A percentile compares a stretch with the other conserved stretches of the same genome.
These are phyloP conservation scores for Nigrospora oryzae DNA, from an alignment of 2,329 filamentous ascomycete species.

Conservation along the genomic window DNA sequence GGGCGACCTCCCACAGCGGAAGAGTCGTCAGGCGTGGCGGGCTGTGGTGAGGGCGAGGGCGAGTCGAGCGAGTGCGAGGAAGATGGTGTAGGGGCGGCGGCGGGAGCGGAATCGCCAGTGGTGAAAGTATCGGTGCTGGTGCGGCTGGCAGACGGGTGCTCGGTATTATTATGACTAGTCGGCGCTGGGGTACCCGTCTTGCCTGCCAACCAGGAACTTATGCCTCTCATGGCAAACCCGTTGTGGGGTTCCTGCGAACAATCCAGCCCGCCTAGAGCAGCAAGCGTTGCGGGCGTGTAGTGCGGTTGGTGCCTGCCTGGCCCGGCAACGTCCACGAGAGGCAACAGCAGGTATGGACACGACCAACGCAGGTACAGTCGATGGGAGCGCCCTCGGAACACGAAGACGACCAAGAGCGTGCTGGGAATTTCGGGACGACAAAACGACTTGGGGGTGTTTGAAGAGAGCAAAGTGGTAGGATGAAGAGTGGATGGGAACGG, in stretches of 20 bases:
- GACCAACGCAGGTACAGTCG: too few relatives aligned
- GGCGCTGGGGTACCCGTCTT: conserved; percentile 8
- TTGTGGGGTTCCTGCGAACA: conserved; percentile 2
- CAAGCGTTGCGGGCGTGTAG: too few relatives aligned
- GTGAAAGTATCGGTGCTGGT: conserved; percentile 6
- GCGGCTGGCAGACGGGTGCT: conserved; percentile 7
- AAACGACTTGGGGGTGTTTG: too few relatives aligned
- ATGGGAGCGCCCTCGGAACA: too few relatives aligned
- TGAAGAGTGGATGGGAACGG: too few relatives aligned
- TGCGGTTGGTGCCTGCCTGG: too few relatives aligned
- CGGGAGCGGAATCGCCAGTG: conserved; percentile 10
- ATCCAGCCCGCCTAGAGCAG: background rate
- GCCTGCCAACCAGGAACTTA: conserved; percentile 6
- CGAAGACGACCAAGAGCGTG: too few relatives aligned
- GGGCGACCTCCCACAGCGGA: conserved; percentile 15
- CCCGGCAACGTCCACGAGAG: too few relatives aligned
- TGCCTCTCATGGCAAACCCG: conserved; percentile 8
- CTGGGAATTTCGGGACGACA: too few relatives aligned
- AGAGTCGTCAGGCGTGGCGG: conserved; percentile 31
- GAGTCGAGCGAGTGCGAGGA: conserved; percentile 28
- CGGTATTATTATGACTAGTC: conserved; percentile 4
- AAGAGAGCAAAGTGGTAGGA: too few relatives aligned
- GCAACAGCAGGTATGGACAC: too few relatives aligned
- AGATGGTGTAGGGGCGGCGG: conserved; percentile 23
- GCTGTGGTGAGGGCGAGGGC: conserved; percentile 31